These are phyloP conservation scores for Macrophomina pseudophaseolina DNA, from an alignment of 2,329 filamentous ascomycete species.

Conservation along the genomic window DNA sequence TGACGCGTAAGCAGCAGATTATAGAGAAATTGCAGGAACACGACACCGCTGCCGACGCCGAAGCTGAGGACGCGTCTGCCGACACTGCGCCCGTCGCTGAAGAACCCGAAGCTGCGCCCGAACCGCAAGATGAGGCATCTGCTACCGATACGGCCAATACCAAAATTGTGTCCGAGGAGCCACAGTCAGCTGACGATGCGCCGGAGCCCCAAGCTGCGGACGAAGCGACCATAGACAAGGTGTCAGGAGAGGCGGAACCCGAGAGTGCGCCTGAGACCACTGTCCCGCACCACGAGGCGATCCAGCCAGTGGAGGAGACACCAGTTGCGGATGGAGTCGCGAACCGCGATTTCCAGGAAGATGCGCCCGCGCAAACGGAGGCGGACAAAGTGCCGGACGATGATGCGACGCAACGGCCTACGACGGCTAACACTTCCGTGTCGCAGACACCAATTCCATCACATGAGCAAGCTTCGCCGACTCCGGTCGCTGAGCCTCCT, in stretches of 20 bases:
- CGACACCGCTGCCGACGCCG: slow-evolving; percentile 31
- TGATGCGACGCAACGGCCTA: slow-evolving; percentile 14
- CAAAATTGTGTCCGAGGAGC: slow-evolving; percentile 28
- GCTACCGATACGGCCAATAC: slow-evolving; percentile 27
- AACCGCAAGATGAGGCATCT: slow-evolving; percentile 17
- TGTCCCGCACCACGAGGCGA: slow-evolving; percentile 4
- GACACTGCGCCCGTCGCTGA: slow-evolving; percentile 2
- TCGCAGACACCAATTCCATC: slow-evolving; percentile 27
- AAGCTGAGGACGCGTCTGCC: slow-evolving; percentile 11
- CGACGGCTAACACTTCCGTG: slow-evolving; percentile 16
- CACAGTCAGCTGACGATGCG: not conserved
- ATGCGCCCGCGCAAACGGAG: slow-evolving; percentile 12
- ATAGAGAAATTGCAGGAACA: slow-evolving; percentile 51
- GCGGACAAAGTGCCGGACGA: not conserved
- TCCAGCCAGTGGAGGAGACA: slow-evolving; percentile 8
- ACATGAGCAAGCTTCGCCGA: slow-evolving; percentile 13
- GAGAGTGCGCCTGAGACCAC: slow-evolving; percentile 1
- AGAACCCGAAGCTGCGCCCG: slow-evolving; percentile 16
- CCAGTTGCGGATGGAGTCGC: not conserved
- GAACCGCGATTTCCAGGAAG: slow-evolving; percentile 11
- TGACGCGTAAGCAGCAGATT: slow-evolving; percentile 55
- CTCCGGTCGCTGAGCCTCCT: slow-evolving; percentile 2
- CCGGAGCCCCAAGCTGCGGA: not conserved
- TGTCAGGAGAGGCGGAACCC: slow-evolving; percentile 4
- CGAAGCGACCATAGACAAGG: slow-evolving; percentile 11